Evolutionary conservation across 345 rosid species (phyloP).

Genomic region (Hirschfeldia incana): DNA sequence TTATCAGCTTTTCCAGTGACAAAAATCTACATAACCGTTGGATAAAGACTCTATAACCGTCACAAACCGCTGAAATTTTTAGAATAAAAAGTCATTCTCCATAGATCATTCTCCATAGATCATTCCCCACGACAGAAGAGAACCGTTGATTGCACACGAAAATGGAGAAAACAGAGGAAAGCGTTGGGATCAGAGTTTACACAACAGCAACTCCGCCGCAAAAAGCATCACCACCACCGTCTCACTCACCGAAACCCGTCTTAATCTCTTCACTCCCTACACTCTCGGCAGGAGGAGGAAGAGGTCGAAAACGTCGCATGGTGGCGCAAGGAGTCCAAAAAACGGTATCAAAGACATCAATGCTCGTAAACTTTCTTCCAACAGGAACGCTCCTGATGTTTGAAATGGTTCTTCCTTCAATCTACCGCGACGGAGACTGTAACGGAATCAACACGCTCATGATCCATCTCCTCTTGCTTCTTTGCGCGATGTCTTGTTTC

Average conservation of each 20-base stretch:
- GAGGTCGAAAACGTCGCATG: conserved; percentile 52
- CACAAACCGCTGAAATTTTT: too few species aligned
- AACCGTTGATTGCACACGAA: background rate
- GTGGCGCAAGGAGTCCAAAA: conserved; percentile 72
- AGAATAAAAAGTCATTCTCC: too few species aligned
- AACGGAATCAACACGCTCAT: conserved; percentile 55
- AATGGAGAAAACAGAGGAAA: background rate
- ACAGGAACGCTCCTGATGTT: conserved; percentile 81
- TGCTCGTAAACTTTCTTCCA: conserved; percentile 69
- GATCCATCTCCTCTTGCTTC: conserved; percentile 53
- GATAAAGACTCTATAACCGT: too few species aligned
- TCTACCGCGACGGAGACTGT: conserved; percentile 59
- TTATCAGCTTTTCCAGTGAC: too few species aligned
- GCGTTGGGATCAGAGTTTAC: conserved; percentile 51
- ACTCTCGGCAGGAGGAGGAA: conserved; percentile 28
- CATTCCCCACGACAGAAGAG: too few species aligned
- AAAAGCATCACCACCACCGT: conserved; percentile 34
- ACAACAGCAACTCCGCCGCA: conserved; percentile 10
- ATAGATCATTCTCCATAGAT: too few species aligned
- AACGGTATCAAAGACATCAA: conserved; percentile 69
- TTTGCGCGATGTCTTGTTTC: conserved; percentile 68
- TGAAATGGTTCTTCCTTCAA: conserved; percentile 74
- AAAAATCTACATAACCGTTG: too few species aligned
- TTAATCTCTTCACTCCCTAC: conserved; percentile 30
- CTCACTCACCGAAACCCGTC: conserved; percentile 23